phyloP scores from a whole-genome alignment of 768 basidiomycete genomes.

The Trametes punicea region DNA sequence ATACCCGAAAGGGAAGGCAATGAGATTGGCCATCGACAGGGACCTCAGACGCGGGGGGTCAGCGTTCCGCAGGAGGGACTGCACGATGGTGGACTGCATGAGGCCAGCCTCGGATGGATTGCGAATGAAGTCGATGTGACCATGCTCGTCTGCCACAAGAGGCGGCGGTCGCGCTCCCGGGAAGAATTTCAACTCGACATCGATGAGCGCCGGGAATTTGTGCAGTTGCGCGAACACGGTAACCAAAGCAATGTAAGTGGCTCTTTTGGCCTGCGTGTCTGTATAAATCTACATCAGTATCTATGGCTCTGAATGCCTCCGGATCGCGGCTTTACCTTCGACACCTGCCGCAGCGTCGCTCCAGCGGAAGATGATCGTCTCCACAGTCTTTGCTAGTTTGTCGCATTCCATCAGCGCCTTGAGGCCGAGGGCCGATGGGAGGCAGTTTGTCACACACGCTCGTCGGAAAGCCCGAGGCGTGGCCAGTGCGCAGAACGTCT shows the following conservation, averaged over 20 bases:
- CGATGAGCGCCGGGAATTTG: background rate
- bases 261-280: background rate
- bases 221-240: background rate
- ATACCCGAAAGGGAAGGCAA: slow-evolving; percentile 12
- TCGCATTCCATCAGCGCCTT: slow-evolving; percentile 3
- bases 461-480: slow-evolving; percentile 16
- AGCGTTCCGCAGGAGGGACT: slow-evolving; percentile 1
- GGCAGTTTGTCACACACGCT: slow-evolving; percentile 11
- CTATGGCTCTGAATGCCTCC: background rate
- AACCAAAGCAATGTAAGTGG: background rate
- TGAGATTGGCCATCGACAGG: slow-evolving; percentile 16
- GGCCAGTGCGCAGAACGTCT: slow-evolving; percentile 14
- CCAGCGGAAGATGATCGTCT: slow-evolving; percentile 12
- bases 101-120: background rate
- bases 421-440: background rate
- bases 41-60: background rate
- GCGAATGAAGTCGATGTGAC: background rate
- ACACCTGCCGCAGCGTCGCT: background rate
- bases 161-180: background rate
- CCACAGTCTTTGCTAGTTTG: slow-evolving; percentile 4
- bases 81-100: slow-evolving; percentile 12
- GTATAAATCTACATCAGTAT: background rate
- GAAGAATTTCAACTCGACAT: slow-evolving; percentile 13
- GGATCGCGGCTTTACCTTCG: background rate
- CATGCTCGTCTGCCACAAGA: slow-evolving; percentile 2